phyloP scores from a whole-genome alignment of 179 eudicot species.

The Silene coronaria region DNA sequence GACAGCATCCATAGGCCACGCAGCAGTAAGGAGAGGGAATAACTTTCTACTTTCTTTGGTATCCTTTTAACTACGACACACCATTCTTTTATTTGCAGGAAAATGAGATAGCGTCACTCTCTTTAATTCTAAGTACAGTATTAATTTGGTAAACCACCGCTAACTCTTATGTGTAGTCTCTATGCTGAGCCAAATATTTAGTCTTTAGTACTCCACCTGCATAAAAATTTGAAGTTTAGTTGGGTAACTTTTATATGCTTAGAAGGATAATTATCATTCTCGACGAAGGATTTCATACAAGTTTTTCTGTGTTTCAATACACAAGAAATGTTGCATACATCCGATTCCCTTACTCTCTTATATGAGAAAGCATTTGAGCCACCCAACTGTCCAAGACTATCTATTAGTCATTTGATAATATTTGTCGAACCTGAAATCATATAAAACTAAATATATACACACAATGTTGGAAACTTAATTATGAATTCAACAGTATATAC shows the following conservation, averaged over 20 bases:
- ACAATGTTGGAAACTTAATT: constrained; percentile 3
- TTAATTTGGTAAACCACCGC: no score
- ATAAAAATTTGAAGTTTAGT: no score
- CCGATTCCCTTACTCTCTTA: no score
- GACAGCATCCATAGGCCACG: constrained; percentile 39
- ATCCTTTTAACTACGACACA: constrained; percentile 21
- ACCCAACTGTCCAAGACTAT: neutral
- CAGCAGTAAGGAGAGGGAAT: constrained; percentile 32
- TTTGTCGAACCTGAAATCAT: no score
- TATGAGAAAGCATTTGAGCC: neutral
- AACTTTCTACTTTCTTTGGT: constrained; percentile 37
- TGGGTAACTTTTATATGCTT: no score
- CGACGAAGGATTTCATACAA: no score
- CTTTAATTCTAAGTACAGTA: no score
- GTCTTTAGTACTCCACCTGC: no score
- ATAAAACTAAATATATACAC: neutral
- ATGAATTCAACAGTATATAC: constrained; percentile 30
- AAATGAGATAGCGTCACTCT: no score
- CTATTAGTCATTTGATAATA: neutral
- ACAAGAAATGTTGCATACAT: neutral
- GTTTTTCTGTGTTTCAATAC: neutral
- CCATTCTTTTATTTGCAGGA: neutral
- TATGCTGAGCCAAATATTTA: no score
- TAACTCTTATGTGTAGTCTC: no score
- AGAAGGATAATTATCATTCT: no score